These are phyloP conservation scores for Alternaria dauci DNA, from an alignment of 2,329 filamentous ascomycete genomes.

Conservation along the genomic window DNA sequence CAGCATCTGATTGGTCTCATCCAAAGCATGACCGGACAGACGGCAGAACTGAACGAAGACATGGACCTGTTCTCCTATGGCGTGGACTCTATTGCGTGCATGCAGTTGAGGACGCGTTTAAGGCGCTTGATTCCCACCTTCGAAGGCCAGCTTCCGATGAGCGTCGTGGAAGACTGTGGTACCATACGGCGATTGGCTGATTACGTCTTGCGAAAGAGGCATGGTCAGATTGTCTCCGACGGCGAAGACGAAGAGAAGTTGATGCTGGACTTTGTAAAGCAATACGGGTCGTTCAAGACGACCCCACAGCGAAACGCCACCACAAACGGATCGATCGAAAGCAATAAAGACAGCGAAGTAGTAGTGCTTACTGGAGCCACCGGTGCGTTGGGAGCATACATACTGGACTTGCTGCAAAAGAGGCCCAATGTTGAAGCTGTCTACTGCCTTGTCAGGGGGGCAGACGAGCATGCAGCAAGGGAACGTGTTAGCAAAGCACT, in stretches of 20 bases:
- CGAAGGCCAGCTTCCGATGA: slow-evolving; percentile 59
- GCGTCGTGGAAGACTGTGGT: slow-evolving; percentile 67
- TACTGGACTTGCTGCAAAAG: slow-evolving; percentile 57
- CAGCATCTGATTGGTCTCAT: slow-evolving; percentile 31
- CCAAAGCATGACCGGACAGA: slow-evolving; percentile 33
- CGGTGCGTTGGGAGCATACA: slow-evolving; percentile 61
- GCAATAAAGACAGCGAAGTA: slow-evolving; percentile 17
- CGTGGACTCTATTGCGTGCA: slow-evolving; percentile 67
- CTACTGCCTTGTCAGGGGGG: slow-evolving; percentile 65
- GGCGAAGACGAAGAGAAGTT: slow-evolving; percentile 49
- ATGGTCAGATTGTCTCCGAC: slow-evolving; percentile 44
- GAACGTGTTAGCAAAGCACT: slow-evolving; percentile 47
- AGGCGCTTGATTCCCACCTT: slow-evolving; percentile 47
- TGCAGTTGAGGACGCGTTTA: slow-evolving; percentile 59
- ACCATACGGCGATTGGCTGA: slow-evolving; percentile 57
- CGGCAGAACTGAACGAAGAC: slow-evolving; percentile 41
- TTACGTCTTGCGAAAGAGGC: slow-evolving; percentile 51
- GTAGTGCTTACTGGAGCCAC: slow-evolving; percentile 60
- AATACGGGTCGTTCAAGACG: slow-evolving; percentile 57
- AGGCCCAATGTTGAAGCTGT: slow-evolving; percentile 55
- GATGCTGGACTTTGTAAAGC: slow-evolving; percentile 59
- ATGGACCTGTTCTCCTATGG: slow-evolving; percentile 66
- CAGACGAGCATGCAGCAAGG: slow-evolving; percentile 43
- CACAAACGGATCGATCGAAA: slow-evolving; percentile 8
- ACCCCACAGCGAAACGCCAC: slow-evolving; percentile 1